A percentile compares a stretch with the other conserved stretches of the same genome.
Evolutionary conservation across 1,284 basidiomycete species (phyloP).

Genomic region (Ustilago bromivora): DNA sequence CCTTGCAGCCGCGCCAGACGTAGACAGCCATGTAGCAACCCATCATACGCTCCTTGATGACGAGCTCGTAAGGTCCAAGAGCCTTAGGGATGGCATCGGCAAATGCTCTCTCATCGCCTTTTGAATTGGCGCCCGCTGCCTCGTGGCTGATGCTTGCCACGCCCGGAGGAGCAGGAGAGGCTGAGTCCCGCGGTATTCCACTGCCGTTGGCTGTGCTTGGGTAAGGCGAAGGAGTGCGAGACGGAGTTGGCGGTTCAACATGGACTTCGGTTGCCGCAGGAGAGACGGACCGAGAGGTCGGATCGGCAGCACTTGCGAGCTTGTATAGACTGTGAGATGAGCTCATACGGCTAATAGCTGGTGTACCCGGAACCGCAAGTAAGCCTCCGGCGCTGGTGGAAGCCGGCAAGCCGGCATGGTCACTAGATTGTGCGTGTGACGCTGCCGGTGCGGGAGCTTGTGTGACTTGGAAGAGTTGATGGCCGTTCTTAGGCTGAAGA

Average conservation of each 20-base stretch:
- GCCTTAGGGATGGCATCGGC: conserved; percentile 51
- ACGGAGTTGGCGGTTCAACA: conserved; percentile 40
- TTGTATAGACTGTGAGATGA: conserved; percentile 39
- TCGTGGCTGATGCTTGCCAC: background rate
- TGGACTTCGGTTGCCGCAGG: conserved; percentile 31
- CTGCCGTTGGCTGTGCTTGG: conserved; percentile 1
- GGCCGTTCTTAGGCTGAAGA: conserved; percentile 5
- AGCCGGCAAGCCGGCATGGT: background rate
- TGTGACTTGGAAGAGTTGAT: conserved; percentile 4
- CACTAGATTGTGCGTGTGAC: background rate
- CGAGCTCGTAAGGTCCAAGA: conserved; percentile 78
- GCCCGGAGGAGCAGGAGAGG: conserved; percentile 14
- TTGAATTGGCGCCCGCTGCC: background rate
- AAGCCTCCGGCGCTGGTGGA: conserved; percentile 23
- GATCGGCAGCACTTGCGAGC: conserved; percentile 17
- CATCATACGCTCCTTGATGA: conserved; percentile 87
- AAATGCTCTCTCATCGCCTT: conserved; percentile 10
- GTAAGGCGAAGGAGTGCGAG: conserved; percentile 33
- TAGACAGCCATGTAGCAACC: conserved; percentile 77
- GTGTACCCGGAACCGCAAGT: conserved; percentile 31
- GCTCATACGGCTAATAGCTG: conserved; percentile 35
- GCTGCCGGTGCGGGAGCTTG: background rate
- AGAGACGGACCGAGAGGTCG: conserved; percentile 17
- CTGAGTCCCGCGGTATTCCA: conserved; percentile 10
- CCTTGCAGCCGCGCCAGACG: conserved; percentile 61